phyloP scores from a whole-genome alignment of 192 early-diverging fungal species.

The Linnemannia zychae region DNA sequence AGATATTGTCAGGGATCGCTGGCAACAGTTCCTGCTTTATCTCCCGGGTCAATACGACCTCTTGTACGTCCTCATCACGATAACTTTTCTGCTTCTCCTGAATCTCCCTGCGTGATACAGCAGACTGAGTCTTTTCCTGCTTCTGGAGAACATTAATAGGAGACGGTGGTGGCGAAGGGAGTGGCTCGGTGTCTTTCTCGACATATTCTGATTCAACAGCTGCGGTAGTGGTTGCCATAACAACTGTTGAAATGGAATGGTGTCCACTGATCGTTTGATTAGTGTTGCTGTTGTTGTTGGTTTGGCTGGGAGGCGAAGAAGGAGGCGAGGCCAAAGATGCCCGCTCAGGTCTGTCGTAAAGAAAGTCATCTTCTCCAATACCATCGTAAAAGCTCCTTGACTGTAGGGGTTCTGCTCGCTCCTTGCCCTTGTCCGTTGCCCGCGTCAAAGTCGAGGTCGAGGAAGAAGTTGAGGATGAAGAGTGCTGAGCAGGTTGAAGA shows the following conservation, averaged over 20 bases:
- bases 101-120: background rate
- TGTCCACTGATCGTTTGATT: no score
- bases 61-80: background rate
- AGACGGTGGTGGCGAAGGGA: constrained; percentile 43
- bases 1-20: constrained; percentile 11
- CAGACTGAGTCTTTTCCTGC: background rate
- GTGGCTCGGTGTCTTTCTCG: background rate
- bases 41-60: background rate
- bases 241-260: background rate
- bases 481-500: background rate
- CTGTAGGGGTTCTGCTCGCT: constrained; percentile 11
- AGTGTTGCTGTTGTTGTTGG: background rate
- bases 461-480: constrained; percentile 15
- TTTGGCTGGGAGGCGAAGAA: constrained; percentile 22
- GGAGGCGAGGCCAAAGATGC: constrained; percentile 10
- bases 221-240: background rate
- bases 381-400: background rate
- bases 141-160: constrained; percentile 12
- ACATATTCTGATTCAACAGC: background rate
- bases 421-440: constrained; percentile 13
- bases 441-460: background rate
- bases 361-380: background rate
- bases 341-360: background rate
- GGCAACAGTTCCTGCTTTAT: background rate
- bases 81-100: background rate